phyloP scores from a whole-genome alignment of 257 asterid species.

The Datura wrightii region DNA sequence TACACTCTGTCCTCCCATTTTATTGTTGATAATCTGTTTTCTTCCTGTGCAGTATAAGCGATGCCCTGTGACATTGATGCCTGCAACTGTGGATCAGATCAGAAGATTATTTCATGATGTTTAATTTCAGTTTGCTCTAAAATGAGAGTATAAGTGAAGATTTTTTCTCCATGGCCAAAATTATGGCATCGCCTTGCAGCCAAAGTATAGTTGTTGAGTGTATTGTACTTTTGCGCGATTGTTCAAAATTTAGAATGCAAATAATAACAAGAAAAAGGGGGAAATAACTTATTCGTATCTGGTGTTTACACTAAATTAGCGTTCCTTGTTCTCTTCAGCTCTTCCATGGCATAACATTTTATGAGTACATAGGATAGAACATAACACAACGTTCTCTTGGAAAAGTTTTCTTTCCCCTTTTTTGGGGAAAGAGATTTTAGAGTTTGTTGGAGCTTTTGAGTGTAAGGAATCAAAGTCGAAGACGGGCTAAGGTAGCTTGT shows the following conservation, averaged over 20 bases:
- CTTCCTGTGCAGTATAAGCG: constrained; percentile 76
- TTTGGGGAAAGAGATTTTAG: not conserved
- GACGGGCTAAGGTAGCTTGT: constrained; percentile 34
- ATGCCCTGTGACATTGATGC: constrained; percentile 86
- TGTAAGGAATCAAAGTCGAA: constrained; percentile 35
- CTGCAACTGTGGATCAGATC: constrained; percentile 87
- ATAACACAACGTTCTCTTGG: no score
- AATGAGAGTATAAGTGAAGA: not conserved
- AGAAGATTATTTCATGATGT: constrained; percentile 92
- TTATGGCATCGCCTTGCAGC: not conserved
- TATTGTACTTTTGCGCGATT: not conserved
- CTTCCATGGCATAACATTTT: not conserved
- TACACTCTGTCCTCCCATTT: no score
- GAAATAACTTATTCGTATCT: not conserved
- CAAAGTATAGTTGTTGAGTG: not conserved
- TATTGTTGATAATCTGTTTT: not conserved
- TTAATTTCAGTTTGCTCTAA: constrained; percentile 34
- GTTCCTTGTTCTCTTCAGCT: not conserved
- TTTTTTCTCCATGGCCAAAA: not conserved
- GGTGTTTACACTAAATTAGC: not conserved
- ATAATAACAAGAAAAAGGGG: not conserved
- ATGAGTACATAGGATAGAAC: no score
- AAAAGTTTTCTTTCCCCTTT: no score
- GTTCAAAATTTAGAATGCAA: constrained; percentile 10
- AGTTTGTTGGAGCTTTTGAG: constrained; percentile 40